Conservation (phyloP, 805 yeast species). For the Candida jianshihensis region DNA sequence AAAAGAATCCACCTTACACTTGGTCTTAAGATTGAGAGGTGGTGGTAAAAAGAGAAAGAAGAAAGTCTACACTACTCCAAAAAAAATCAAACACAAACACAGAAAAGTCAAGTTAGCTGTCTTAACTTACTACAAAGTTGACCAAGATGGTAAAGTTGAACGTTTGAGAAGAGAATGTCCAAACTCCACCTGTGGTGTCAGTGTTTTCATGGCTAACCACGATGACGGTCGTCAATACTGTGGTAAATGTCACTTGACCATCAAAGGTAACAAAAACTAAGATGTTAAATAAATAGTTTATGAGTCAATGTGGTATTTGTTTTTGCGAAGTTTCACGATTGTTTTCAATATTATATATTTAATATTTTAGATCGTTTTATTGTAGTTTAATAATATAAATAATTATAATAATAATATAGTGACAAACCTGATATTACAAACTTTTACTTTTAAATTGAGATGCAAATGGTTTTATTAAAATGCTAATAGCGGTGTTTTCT, state of each 20-base stretch:
- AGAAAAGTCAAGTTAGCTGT: conserved; percentile 99
- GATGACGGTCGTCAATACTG: conserved; percentile 94
- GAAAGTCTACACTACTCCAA: conserved; percentile 99
- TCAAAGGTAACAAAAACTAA: conserved; percentile 43
- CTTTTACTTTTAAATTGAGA: too few species aligned
- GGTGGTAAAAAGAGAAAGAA: conserved; percentile 99
- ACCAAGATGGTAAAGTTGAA: conserved; percentile 96
- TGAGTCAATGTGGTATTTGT: conserved; percentile 14
- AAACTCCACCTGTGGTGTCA: conserved; percentile 90
- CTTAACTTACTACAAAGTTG: conserved; percentile 98
- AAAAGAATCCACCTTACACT: conserved; percentile 93
- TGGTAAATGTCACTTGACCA: conserved; percentile 98
- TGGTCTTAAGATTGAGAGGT: conserved; percentile 97
- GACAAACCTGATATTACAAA: too few species aligned
- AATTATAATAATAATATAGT: too few species aligned
- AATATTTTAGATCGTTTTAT: neutral
- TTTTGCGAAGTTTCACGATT: neutral
- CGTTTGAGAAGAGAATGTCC: conserved; percentile 99
- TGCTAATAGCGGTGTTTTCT: too few species aligned
- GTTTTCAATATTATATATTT: neutral
- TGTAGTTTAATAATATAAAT: too few species aligned
- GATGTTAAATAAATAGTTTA: neutral
- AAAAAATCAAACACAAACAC: conserved; percentile 99
- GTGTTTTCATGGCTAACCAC: conserved; percentile 99
- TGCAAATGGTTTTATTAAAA: too few species aligned